Conservation (phyloP, 2,329 filamentous ascomycete species). For the Fusarium sp. region DNA sequence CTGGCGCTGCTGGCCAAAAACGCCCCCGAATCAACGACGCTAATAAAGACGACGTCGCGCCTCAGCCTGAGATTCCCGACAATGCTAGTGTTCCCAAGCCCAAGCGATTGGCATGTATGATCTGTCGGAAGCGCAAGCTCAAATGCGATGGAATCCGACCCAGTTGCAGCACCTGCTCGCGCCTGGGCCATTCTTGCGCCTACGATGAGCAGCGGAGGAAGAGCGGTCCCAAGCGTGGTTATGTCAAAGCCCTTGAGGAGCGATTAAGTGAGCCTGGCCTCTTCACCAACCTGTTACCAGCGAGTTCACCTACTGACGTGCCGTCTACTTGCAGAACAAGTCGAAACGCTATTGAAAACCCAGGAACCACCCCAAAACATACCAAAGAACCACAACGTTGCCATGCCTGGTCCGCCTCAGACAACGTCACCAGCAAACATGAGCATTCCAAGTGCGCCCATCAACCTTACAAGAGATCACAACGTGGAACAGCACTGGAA, state of each 20-base stretch:
- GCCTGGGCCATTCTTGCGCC: constrained; percentile 86
- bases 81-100: constrained; percentile 75
- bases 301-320: constrained; percentile 35
- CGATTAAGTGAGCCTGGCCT: constrained; percentile 79
- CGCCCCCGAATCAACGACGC: constrained; percentile 45
- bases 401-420: constrained; percentile 46
- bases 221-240: constrained; percentile 93
- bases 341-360: constrained; percentile 88
- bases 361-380: constrained; percentile 65
- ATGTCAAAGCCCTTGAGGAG: constrained; percentile 93
- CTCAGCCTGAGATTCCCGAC: constrained; percentile 58
- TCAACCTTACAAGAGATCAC: constrained; percentile 59
- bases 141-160: constrained; percentile 88
- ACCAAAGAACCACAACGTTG: constrained; percentile 48
- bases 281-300: constrained; percentile 1
- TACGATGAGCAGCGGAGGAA: constrained; percentile 95
- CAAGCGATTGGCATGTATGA: constrained; percentile 95
- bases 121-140: constrained; percentile 92
- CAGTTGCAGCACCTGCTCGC: constrained; percentile 86
- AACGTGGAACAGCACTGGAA: constrained; percentile 65
- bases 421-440: constrained; percentile 46
- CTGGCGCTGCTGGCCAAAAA: constrained; percentile 49
- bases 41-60: constrained; percentile 49
- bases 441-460: constrained; percentile 57
- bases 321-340: constrained; percentile 74